Evolutionary conservation across 2,329 filamentous ascomycete genomes (phyloP), one percentile per base, ranked within the genome.

Genomic region (Cordyceps militaris): DNA sequence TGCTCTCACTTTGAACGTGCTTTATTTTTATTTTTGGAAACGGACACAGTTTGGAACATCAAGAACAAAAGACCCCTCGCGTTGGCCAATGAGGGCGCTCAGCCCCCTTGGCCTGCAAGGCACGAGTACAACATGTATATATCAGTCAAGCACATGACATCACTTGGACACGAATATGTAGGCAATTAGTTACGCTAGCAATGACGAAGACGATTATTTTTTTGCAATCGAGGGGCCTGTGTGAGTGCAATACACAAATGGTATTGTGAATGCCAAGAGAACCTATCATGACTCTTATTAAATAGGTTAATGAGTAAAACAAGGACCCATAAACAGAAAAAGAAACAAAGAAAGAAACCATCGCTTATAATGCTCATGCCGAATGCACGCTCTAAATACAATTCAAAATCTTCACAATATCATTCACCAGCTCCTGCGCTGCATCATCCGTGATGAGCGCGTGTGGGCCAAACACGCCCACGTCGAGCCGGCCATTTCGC

Each of bases 381-480:
- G 9, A 34, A 44, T 32, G 50, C 50, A n/a, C 36, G 49, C 30
- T 40, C 19, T 36, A 28, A 50, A 62, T 50, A 5, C 59, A 50
- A 10, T 53, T 21, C 42, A 71, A 59, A 24, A 56, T 53, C 28
- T 55, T 49, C 9, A 63, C 60, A n/a, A 72, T 66, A 7, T 62
- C 52, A 3, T 59, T 61, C 16, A 71, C 61, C n/a, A 73, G 38
- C 2, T 26, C 19, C 0, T 52, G 50, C 2, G 71, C 71, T 28
- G 62, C 64, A 2, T 66, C 61, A 1, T 59, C 47, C 1, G 66
- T 68, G 19, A 73, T 50, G 4, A 64, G 59, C 28, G 63, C 57
- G 6, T 54, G 50, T 6, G 71, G 70, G 4, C 71, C 74, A 60
- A 77, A 77, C 3, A 75, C 64, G 6, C 75, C 75, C 50, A 77